A percentile compares a stretch with the other conserved stretches of the same genome.
These are phyloP conservation scores for Arachis stenosperma DNA, from an alignment of 306 rosid species.

Conservation along the genomic window DNA sequence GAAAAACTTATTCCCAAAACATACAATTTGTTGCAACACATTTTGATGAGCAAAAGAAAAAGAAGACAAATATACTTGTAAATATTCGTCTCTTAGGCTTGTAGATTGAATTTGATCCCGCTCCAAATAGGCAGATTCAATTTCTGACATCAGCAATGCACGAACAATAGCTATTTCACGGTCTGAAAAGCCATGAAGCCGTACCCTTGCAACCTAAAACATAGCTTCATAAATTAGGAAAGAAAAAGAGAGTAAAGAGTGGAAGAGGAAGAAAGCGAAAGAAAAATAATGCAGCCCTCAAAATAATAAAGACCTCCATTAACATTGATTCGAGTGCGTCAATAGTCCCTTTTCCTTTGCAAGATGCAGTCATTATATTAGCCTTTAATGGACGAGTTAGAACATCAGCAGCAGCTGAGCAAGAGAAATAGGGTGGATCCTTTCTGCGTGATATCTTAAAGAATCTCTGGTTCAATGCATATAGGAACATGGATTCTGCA, in stretches of 20 bases:
- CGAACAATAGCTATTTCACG: constrained; percentile 82
- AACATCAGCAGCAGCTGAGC: constrained; percentile 88
- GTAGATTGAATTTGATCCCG: constrained; percentile 98
- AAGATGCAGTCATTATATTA: constrained; percentile 81
- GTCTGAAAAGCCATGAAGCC: constrained; percentile 90
- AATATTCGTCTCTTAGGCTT: constrained; percentile 83
- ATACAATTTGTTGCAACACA: constrained; percentile 25
- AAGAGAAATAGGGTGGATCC: constrained; percentile 95
- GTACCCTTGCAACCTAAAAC: constrained; percentile 87
- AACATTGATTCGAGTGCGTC: constrained; percentile 89
- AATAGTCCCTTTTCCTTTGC: constrained; percentile 83
- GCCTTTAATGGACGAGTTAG: constrained; percentile 88
- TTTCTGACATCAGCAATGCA: constrained; percentile 83
- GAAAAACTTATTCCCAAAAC: constrained; percentile 29
- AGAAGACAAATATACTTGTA: constrained; percentile 61
- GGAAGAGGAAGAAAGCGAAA: constrained; percentile 15
- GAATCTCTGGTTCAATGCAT: constrained; percentile 89
- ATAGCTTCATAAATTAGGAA: constrained; percentile 40
- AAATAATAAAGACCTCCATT: constrained; percentile 65
- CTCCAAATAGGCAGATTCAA: constrained; percentile 97
- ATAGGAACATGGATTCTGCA: constrained; percentile 92
- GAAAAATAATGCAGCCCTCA: constrained; percentile 26
- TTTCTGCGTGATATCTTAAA: constrained; percentile 86
- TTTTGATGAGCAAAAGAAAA: constrained; percentile 33
- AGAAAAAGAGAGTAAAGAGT: constrained; percentile 8